A percentile compares a stretch with the other conserved stretches of the same genome.
phyloP scores from a whole-genome alignment of 768 basidiomycete species.

The Tulasnella sp. region DNA sequence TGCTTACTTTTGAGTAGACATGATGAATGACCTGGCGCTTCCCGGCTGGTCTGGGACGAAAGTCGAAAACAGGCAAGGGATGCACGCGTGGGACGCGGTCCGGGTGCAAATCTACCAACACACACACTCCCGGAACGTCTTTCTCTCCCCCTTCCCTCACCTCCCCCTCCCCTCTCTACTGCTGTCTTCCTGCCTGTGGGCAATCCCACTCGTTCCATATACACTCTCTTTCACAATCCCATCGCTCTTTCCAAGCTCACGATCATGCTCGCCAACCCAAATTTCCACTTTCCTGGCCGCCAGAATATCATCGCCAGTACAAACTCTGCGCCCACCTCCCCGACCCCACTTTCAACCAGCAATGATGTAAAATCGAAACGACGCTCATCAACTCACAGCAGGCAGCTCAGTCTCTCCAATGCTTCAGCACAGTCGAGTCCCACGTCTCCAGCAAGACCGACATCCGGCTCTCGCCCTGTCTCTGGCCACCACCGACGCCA shows the following conservation, averaged over 20 bases:
- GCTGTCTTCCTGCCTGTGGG: slow-evolving; percentile 10
- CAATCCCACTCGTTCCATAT: slow-evolving; percentile 16
- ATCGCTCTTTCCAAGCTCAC: slow-evolving; percentile 3
- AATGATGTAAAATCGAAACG: not conserved
- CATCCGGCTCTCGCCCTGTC: slow-evolving; percentile 15
- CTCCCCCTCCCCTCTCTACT: slow-evolving; percentile 12
- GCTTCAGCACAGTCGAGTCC: not conserved
- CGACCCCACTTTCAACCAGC: slow-evolving; percentile 13
- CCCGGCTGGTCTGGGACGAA: not conserved
- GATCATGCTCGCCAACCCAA: slow-evolving; percentile 23
- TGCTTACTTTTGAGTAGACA: not conserved
- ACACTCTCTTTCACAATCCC: slow-evolving; percentile 13
- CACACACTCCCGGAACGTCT: slow-evolving; percentile 6
- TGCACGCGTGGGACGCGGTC: not conserved
- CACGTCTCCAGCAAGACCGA: not conserved
- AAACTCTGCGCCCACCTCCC: not conserved
- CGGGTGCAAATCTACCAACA: slow-evolving; percentile 12
- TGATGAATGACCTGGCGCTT: not conserved
- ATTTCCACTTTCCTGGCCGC: slow-evolving; percentile 19
- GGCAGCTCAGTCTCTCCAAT: slow-evolving; percentile 21
- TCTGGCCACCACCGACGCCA: slow-evolving; percentile 66
- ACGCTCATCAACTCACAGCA: slow-evolving; percentile 15
- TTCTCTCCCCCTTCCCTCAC: slow-evolving; percentile 7
- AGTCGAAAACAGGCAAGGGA: slow-evolving; percentile 10
- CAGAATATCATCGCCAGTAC: slow-evolving; percentile 2